Base-by-base conservation (phyloP, 2,329 filamentous ascomycete genomes). In the Pseudocercospora macadamiae region DNA sequence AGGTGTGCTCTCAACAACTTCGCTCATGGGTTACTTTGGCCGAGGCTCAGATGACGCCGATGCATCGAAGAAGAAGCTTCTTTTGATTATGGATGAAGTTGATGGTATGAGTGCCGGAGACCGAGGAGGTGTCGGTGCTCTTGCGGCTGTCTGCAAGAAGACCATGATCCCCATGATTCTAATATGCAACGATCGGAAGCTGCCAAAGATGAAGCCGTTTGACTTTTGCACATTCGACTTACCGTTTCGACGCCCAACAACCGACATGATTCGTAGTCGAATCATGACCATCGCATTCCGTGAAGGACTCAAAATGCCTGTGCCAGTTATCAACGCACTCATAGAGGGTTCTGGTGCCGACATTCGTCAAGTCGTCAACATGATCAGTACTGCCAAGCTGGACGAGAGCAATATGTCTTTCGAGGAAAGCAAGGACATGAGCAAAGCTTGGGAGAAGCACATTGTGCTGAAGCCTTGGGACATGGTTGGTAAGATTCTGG, bases 31-130 rank as follows among this genome's bases (percentile, higher is more conserved):
- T 1, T 99, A 89, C 76, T 99, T 97, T 74, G 60, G 92, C 5
- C 87, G 86, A 2, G 90, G 93, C 56, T 89, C 90, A 21, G 90
- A 95, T 75, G 84, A 88, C 57, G 87, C 96, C 3, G 89, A 97
- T 44, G 77, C 80, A 3, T 82, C 82, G 14, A 97, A 95, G 80
- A 96, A 96, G 80, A 97, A 97, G 68, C 86, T 97, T 30, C 91
- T 97, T 4, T 79, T 99, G 49, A 91, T 99, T 76, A 97, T 99
- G 95, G 95, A 99, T 68, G 95, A 99, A 76, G 95, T 99, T 3
- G 95, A 99, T 70, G 95, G 95, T 53, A 97, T 99, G 95, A 97
- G 93, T 61, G 93, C 91, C 32, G 95, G 95, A 71, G 95, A 99
- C 73, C 88, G 95, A 61, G 95, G 95, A 65, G 95, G 95, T 74